Evolutionary conservation across 805 yeast species (phyloP), one percentile per base, ranked within the genome.

Genomic region (Saturnispora galanensis): DNA sequence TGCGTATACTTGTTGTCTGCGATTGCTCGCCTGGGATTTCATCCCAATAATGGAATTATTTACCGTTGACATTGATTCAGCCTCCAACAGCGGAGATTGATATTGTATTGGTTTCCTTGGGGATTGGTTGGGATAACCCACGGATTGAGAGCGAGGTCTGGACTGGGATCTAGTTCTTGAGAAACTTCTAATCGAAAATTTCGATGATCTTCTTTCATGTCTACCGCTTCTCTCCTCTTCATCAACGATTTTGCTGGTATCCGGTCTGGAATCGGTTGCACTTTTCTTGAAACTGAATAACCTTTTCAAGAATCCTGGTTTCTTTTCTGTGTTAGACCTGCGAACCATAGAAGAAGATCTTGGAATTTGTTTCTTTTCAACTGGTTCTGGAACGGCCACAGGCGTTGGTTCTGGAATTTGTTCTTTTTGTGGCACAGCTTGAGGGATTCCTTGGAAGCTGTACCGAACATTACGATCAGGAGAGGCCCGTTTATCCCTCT

Each of bases 1-100:
- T n/a, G 30, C 10, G 10, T 38, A n/a, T 8, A 18, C 10, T 35
- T 30, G 34, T 6, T 15, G 32, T 30, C 31, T 42, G 33, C 46
- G 46, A 46, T 46, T 46, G 46, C 49, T 46, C 49, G 40, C 50
- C 1, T 21, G 30, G 18, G 45, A 34, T 16, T 34, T 37, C 32
- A 30, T 26, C 9, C 35, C 46, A 34, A 10, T 26, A 13, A 35
- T 29, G 16, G 38, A 28, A 33, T 21, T 21, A 21, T 21, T 21
- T 5, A 21, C 26, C 8, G 26, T 21, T 5, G 32, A 29, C 15
- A 10, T 17, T 8, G 42, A 28, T 39, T 31, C 42, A 9, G 30
- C 41, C 31, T 38, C 41, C 9, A 38, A 15, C 2, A 38, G 21
- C 26, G 39, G 37, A 10, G 26, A 13, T 15, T 30, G 41, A 28